Percentiles rank a stretch among this genome's conserved stretches.
These are phyloP conservation scores for Astrephomene gubernaculifera DNA, from an alignment of 139 green algal genomes.

Conservation along the genomic window DNA sequence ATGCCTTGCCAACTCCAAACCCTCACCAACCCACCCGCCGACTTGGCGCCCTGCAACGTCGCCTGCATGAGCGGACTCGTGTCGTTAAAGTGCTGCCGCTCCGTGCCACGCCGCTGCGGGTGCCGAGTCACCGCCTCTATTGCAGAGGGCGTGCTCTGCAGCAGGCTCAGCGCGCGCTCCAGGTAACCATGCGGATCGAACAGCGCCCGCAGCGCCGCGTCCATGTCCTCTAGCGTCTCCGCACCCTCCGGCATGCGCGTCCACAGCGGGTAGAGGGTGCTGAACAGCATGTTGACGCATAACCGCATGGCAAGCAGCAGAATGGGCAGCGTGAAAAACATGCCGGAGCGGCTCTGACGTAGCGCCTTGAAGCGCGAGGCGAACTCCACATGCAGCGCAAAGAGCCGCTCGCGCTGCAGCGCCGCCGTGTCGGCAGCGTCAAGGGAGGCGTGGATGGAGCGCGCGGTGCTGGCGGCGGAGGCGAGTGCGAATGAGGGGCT, in stretches of 20 bases:
- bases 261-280: conserved; percentile 59
- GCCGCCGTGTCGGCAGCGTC: conserved; percentile 23
- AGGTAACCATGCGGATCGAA: conserved; percentile 69
- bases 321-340: conserved; percentile 71
- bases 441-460: conserved; percentile 30
- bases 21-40: neutral
- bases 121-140: conserved; percentile 55
- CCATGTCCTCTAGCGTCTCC: conserved; percentile 51
- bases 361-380: conserved; percentile 28
- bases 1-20: neutral
- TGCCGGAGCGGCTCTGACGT: conserved; percentile 44
- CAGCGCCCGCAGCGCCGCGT: conserved; percentile 51
- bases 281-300: conserved; percentile 55
- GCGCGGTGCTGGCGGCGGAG: conserved; percentile 28
- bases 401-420: conserved; percentile 54
- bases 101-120: conserved; percentile 38
- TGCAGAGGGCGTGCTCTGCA: conserved; percentile 56
- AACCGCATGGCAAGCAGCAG: conserved; percentile 56
- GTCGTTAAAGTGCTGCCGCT: conserved; percentile 41
- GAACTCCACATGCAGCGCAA: conserved; percentile 47
- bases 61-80: conserved; percentile 28
- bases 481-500: conserved; percentile 21
- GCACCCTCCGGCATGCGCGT: conserved; percentile 36
- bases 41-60: conserved; percentile 14
- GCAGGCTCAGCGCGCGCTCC: conserved; percentile 55